phyloP scores from a whole-genome alignment of 1,284 basidiomycete species.

The Apiotrichum laibachii region DNA sequence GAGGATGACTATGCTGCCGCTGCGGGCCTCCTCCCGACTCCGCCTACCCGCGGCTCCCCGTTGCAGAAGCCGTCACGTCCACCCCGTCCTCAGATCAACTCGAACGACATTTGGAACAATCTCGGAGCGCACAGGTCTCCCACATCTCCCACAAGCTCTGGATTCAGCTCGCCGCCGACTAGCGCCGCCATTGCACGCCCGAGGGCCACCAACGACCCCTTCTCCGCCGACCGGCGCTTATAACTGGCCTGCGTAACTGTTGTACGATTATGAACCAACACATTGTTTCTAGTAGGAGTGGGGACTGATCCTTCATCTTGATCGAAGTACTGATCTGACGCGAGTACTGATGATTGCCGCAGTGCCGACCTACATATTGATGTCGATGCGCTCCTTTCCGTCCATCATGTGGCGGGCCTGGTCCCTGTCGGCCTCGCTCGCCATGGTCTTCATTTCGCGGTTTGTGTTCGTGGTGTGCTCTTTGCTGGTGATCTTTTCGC shows the following conservation, averaged over 20 bases:
- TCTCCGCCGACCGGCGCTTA: conserved; percentile 1
- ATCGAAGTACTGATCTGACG: too few relatives aligned
- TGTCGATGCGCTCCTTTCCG: too few relatives aligned
- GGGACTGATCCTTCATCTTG: background rate
- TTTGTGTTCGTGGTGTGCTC: too few relatives aligned
- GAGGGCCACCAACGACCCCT: background rate
- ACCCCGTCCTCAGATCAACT: background rate
- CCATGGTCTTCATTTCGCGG: too few relatives aligned
- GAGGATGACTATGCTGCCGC: conserved; percentile 6
- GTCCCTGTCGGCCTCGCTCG: too few relatives aligned
- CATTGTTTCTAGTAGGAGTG: background rate
- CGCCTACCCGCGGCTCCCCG: background rate
- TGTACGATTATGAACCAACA: background rate
- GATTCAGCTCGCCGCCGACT: background rate
- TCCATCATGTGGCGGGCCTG: too few relatives aligned
- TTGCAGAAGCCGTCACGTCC: background rate
- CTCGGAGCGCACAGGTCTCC: background rate
- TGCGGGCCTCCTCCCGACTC: background rate
- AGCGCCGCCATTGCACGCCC: background rate
- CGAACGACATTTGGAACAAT: background rate
- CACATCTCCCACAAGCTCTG: background rate
- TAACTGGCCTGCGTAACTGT: background rate
- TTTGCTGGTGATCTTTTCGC: too few relatives aligned
- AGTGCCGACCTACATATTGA: too few relatives aligned
- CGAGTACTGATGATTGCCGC: too few relatives aligned